A percentile compares a stretch with the other conserved stretches of the same genome.
phyloP scores from a whole-genome alignment of 192 early-diverging fungal genomes.

The Geranomyces michiganensis region DNA sequence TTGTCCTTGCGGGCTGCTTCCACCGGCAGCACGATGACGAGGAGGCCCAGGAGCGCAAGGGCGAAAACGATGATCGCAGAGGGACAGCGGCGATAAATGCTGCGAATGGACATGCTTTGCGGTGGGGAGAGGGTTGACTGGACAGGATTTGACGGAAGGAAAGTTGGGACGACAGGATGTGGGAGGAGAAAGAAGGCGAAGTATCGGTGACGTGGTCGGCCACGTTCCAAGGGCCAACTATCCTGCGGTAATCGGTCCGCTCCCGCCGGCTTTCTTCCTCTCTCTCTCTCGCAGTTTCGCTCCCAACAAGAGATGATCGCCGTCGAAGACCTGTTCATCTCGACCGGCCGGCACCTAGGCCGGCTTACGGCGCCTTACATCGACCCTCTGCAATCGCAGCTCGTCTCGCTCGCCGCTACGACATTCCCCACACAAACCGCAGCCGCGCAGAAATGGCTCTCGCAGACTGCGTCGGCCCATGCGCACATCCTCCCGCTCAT shows the following conservation, averaged over 20 bases:
- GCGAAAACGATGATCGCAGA: neutral
- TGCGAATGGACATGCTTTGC: no score
- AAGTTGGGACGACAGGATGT: no score
- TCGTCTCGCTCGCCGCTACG: neutral
- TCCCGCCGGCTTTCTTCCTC: no score
- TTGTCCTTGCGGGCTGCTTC: neutral
- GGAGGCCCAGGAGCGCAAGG: neutral
- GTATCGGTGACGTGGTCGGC: no score
- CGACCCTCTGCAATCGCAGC: slow-evolving; percentile 15
- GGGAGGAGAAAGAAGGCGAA: no score
- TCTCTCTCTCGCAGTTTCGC: no score
- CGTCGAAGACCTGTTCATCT: slow-evolving; percentile 21
- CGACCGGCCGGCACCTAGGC: slow-evolving; percentile 4
- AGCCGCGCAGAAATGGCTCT: slow-evolving; percentile 19
- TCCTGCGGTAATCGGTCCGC: no score
- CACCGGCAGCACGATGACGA: neutral
- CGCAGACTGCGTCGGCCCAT: slow-evolving; percentile 17
- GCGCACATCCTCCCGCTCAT: slow-evolving; percentile 55
- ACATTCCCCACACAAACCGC: slow-evolving; percentile 3
- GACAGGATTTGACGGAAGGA: no score
- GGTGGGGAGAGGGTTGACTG: no score
- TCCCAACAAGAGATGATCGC: no score
- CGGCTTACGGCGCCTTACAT: neutral
- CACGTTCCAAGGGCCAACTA: no score
- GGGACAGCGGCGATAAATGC: no score